phyloP scores from a whole-genome alignment of 1,284 basidiomycete species.

The Moesziomyces aphidis region DNA sequence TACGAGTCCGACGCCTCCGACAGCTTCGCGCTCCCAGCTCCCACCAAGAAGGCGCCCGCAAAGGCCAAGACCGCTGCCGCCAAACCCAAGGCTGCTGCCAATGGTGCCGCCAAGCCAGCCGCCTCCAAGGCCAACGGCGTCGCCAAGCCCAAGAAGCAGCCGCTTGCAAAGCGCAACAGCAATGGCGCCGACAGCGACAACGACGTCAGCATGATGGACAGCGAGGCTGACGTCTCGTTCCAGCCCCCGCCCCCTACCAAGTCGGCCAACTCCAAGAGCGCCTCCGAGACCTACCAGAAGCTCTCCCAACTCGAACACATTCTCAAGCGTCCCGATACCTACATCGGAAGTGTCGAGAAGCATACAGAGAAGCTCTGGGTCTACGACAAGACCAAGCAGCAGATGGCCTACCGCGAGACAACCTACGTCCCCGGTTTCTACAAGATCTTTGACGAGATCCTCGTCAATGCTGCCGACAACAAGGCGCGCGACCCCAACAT shows the following conservation, averaged over 20 bases:
- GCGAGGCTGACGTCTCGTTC: conserved; percentile 42
- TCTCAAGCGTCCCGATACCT: conserved; percentile 94
- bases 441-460: conserved; percentile 99
- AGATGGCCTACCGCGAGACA: conserved; percentile 74
- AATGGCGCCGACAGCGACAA: conserved; percentile 68
- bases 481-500: conserved; percentile 74
- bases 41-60: conserved; percentile 70
- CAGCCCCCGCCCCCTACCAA: conserved; percentile 25
- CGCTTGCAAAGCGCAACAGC: conserved; percentile 74
- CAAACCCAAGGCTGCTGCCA: conserved; percentile 28
- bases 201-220: conserved; percentile 69
- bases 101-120: conserved; percentile 67
- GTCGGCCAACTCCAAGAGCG: conserved; percentile 74
- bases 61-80: conserved; percentile 56
- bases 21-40: conserved; percentile 29
- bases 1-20: conserved; percentile 38
- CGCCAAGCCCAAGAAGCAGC: conserved; percentile 77
- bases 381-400: conserved; percentile 58
- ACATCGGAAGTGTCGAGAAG: conserved; percentile 76
- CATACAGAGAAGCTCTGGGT: conserved; percentile 67
- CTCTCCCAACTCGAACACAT: conserved; percentile 97
- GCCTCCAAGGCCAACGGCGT: conserved; percentile 64
- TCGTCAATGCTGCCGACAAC: conserved; percentile 99
- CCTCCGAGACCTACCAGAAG: conserved; percentile 94
- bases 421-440: conserved; percentile 97